These are phyloP conservation scores for Phialophora tarda DNA, from an alignment of 2,329 filamentous ascomycete species.

Conservation along the genomic window DNA sequence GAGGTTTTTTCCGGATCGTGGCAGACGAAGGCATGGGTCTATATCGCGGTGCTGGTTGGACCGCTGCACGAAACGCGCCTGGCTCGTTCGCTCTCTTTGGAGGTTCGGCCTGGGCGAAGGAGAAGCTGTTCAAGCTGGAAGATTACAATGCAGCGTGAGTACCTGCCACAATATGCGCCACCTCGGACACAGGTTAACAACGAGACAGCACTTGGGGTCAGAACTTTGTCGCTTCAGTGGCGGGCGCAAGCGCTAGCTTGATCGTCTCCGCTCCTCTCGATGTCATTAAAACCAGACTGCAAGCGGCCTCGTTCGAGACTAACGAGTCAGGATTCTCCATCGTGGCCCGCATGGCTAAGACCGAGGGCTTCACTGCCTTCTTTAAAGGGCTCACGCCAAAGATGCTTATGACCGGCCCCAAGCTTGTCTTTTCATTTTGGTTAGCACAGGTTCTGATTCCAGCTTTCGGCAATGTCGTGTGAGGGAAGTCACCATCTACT, in stretches of 20 bases:
- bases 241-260: constrained; percentile 91
- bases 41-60: constrained; percentile 83
- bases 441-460: constrained; percentile 82
- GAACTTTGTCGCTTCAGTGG: constrained; percentile 97
- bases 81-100: constrained; percentile 98
- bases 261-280: constrained; percentile 95
- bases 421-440: constrained; percentile 99
- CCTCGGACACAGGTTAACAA: background rate
- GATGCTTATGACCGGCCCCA: constrained; percentile 98
- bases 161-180: background rate
- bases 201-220: constrained; percentile 69
- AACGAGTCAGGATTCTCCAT: constrained; percentile 94
- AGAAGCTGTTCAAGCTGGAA: constrained; percentile 84
- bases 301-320: constrained; percentile 76
- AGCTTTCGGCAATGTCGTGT: constrained; percentile 13
- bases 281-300: constrained; percentile 97
- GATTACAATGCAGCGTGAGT: constrained; percentile 85
- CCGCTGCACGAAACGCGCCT: constrained; percentile 83
- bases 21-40: constrained; percentile 92
- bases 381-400: constrained; percentile 98
- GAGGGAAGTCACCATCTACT: background rate
- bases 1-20: constrained; percentile 87
- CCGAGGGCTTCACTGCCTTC: constrained; percentile 85
- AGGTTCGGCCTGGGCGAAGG: constrained; percentile 95
- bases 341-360: constrained; percentile 86